Evolutionary conservation across 495 filamentous ascomycete species (phyloP), one percentile per base, ranked within the genome.

Genomic region (Talaromyces adpressus): DNA sequence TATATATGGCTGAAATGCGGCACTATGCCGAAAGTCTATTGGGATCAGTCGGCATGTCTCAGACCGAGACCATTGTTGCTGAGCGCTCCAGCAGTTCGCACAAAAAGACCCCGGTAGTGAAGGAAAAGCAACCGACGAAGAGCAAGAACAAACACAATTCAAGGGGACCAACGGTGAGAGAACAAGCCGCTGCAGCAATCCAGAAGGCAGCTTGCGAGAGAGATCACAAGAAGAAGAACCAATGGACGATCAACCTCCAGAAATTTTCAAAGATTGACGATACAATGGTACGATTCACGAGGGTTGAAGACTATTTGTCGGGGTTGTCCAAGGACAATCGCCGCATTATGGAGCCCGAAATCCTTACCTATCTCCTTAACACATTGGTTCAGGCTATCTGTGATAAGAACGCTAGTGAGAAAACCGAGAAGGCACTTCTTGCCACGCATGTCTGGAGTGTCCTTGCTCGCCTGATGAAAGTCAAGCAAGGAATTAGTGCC

Each of bases 281-380:
- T 41, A 60, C 66, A 16, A 36, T 68, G 27, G 72, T 70, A 49
- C 72, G 80, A 6, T 81, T 78, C 20, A 69, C 79, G 63, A 77
- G 78, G 57, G 69, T 78, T 6, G 75, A 78, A 59, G 79, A 73
- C 12, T 82, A 78, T 60, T 71, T 82, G 4, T 65, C 66, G 6
- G 18, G 70, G 69, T 9, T 73, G 4, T 29, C 63, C 5, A 67
- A 65, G 27, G 63, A 65, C 6, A 62, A 16, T 53, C 11, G 49
- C 49, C 22, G 49, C 2, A 9, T 52, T 52, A 4, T 72, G 6
- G 66, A 71, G 11, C 53, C 77, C 0, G 83, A 87, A 60, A 68
- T 83, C 0, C 61, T 78, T 6, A 62, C 81, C 2, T 85, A 79
- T 63, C 65, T 80, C 53, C 70, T 83, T 25, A 72, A 77, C 60